A percentile compares a stretch with the other conserved stretches of the same genome.
Evolutionary conservation across 2,329 filamentous ascomycete species (phyloP).

Genomic region (Ophiocordyceps robertsii): DNA sequence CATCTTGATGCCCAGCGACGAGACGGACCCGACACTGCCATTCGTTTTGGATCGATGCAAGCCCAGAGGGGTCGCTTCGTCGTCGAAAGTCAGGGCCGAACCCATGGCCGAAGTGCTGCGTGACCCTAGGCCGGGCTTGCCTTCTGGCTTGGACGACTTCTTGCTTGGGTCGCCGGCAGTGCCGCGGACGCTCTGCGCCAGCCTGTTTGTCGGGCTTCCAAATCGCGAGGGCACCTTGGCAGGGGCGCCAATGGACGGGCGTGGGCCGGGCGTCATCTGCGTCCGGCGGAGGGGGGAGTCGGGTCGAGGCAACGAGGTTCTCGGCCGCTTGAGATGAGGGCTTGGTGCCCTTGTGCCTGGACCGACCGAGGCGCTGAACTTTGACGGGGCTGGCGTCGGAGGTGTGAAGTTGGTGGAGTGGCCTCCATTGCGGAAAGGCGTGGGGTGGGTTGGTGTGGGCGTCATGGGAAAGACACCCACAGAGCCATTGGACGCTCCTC

Average conservation of each 20-base stretch:
- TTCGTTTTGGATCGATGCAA: slow-evolving; percentile 39
- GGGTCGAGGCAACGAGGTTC: slow-evolving; percentile 71
- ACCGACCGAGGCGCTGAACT: slow-evolving; percentile 82
- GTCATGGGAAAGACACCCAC: slow-evolving; percentile 47
- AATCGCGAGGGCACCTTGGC: slow-evolving; percentile 17
- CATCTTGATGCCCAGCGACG: slow-evolving; percentile 38
- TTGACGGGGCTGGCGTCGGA: slow-evolving; percentile 52
- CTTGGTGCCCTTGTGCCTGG: slow-evolving; percentile 54
- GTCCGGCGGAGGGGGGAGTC: slow-evolving; percentile 70
- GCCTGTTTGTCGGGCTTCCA: slow-evolving; percentile 37
- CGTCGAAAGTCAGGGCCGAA: slow-evolving; percentile 36
- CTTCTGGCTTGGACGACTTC: slow-evolving; percentile 29
- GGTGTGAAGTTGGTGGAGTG: slow-evolving; percentile 50
- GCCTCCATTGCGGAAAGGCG: slow-evolving; percentile 36
- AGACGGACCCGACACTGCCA: slow-evolving; percentile 38
- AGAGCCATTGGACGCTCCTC: slow-evolving; percentile 38
- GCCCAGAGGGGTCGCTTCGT: slow-evolving; percentile 41
- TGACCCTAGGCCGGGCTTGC: slow-evolving; percentile 37
- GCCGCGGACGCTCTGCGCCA: slow-evolving; percentile 50
- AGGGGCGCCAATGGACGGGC: slow-evolving; percentile 40
- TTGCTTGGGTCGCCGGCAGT: slow-evolving; percentile 50
- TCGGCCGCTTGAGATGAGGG: slow-evolving; percentile 55
- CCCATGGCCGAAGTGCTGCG: slow-evolving; percentile 49
- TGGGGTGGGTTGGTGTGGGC: slow-evolving; percentile 50
- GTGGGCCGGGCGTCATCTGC: slow-evolving; percentile 46